Conservation (phyloP, 140 eudicot species). For the Ambrosia hybrid region DNA sequence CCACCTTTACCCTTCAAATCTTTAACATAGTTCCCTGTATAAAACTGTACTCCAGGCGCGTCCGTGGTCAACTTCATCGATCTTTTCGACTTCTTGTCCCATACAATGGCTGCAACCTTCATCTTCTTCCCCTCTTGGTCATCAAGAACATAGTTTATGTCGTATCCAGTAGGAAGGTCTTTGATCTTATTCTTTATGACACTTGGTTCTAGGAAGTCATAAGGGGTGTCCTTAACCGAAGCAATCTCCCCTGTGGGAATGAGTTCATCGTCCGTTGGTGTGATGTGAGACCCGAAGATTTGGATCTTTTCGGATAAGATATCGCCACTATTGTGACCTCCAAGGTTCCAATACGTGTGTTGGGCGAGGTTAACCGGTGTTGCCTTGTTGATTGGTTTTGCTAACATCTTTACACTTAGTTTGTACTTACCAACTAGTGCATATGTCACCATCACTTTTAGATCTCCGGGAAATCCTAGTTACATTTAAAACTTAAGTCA, state of each 20-base stretch:
- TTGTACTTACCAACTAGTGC: slow-evolving; percentile 45
- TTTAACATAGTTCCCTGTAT: slow-evolving; percentile 53
- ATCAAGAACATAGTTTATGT: slow-evolving; percentile 70
- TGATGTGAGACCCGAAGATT: slow-evolving; percentile 60
- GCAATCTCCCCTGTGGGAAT: slow-evolving; percentile 75
- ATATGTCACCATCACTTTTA: slow-evolving; percentile 59
- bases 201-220: slow-evolving; percentile 61
- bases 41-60: slow-evolving; percentile 76
- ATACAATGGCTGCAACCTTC: slow-evolving; percentile 60
- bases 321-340: slow-evolving; percentile 68
- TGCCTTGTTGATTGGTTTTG: slow-evolving; percentile 71
- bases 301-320: slow-evolving; percentile 59
- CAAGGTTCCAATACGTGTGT: slow-evolving; percentile 93
- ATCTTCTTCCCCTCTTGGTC: slow-evolving; percentile 35
- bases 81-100: slow-evolving; percentile 55
- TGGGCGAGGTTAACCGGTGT: slow-evolving; percentile 89
- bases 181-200: slow-evolving; percentile 56
- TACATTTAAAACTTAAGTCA: slow-evolving; percentile 4
- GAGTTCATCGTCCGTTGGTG: slow-evolving; percentile 55
- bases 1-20: slow-evolving; percentile 78
- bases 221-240: slow-evolving; percentile 67
- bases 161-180: slow-evolving; percentile 57
- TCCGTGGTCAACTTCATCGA: slow-evolving; percentile 53
- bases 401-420: slow-evolving; percentile 61
- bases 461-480: slow-evolving; percentile 72